Conservation (phyloP, 2,329 filamentous ascomycete genomes). For the Niveomyces coronatus region DNA sequence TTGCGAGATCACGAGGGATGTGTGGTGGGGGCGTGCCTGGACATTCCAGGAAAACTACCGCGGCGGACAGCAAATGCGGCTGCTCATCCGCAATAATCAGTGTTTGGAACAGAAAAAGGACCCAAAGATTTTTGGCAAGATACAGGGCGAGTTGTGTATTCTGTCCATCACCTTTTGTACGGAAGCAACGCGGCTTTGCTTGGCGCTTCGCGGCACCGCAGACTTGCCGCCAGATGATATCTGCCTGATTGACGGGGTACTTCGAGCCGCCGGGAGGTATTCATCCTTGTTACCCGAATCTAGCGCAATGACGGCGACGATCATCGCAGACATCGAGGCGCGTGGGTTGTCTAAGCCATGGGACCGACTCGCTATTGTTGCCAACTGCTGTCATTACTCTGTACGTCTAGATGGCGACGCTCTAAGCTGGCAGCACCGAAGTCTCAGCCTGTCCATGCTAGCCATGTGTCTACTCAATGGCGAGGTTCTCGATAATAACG, state of each 20-base stretch:
- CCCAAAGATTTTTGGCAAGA: constrained; percentile 1
- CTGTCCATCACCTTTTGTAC: constrained; percentile 14
- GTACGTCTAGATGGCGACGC: constrained; percentile 14
- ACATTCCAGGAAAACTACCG: constrained; percentile 26
- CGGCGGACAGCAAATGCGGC: constrained; percentile 17
- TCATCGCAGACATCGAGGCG: constrained; percentile 17
- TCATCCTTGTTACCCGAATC: constrained; percentile 13
- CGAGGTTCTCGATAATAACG: constrained; percentile 25
- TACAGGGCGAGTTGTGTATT: constrained; percentile 18
- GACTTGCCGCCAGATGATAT: constrained; percentile 1
- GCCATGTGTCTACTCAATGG: constrained; percentile 22
- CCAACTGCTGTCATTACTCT: constrained; percentile 24
- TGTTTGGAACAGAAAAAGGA: constrained; percentile 14
- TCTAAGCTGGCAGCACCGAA: constrained; percentile 12
- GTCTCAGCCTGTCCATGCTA: constrained; percentile 19
- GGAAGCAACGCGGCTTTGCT: constrained; percentile 17
- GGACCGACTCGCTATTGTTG: constrained; percentile 21
- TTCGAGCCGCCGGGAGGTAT: constrained; percentile 19
- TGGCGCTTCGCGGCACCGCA: constrained; percentile 11
- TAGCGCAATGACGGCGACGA: constrained; percentile 17
- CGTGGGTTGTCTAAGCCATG: constrained; percentile 15
- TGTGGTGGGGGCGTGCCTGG: constrained; percentile 23
- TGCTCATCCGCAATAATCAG: constrained; percentile 18
- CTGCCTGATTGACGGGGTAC: constrained; percentile 9
- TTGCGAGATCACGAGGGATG: constrained; percentile 16